Evolutionary conservation across 768 basidiomycete species (phyloP), one percentile per base, ranked within the genome.

Genomic region (Leccinellum albellum): DNA sequence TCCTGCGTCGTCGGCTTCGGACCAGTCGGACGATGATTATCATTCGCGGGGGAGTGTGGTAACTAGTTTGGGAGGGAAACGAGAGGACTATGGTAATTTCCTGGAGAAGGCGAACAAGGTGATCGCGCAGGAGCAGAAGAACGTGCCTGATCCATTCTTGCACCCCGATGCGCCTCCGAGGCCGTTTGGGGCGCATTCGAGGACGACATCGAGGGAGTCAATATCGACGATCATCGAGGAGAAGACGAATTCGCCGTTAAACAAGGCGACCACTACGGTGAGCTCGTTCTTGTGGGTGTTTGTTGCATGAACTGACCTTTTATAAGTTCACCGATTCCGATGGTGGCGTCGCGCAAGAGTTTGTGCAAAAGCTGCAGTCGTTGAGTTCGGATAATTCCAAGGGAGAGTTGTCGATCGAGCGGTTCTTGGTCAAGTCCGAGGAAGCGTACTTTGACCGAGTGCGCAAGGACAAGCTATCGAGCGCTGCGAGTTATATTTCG

Each of bases 361-460:
- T 96, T 72, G 90, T 94, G 9, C 85, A 89, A 65, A 93, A 89
- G 70, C 74, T 97, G 40, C 88, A 92, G 67, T 68, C 68, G 55
- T 80, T 96, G 56, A 86, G 82, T 45, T 78, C 93, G 0, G 89
- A 92, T 55, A 97, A 96, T 70, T 94, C 94, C 6, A 91, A 93
- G 75, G 82, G 85, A 53, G 94, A 96, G 62, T 71, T 97, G 24
- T 96, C 92, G 31, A 97, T 97, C 63, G 94, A 96, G 70, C 89
- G 89, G 70, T 97, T 79, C 79, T 75, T 97, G 61, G 78, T 85
- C 60, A 96, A 95, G 77, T 93, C 89, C 61, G 94, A 97, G 74
- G 92, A 94, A 67, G 85, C 85, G 0, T 97, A 94, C 84, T 96
- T 96, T 73, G 87, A 90, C 58, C 88, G 86, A 68, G 90, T 94